Evolutionary conservation across 1,139 yeast genomes (phyloP).

Genomic region (Blastobotrys apis): DNA sequence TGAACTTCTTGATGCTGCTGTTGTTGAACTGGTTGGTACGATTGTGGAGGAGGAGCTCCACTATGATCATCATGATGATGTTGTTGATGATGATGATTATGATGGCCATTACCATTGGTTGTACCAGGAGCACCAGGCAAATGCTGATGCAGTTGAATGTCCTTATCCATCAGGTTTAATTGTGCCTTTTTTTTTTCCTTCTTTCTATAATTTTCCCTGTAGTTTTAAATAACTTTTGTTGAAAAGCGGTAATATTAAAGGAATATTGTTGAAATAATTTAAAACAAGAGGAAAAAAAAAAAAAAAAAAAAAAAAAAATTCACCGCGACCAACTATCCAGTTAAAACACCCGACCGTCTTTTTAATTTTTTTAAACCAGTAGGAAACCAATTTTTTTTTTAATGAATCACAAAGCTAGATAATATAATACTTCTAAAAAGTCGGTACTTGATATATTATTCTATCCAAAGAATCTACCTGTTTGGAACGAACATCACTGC

Average conservation of each 20-base stretch:
- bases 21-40: too few species aligned
- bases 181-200: neutral
- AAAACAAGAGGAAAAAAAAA: neutral
- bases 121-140: too few species aligned
- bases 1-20: conserved; percentile 16
- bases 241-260: neutral
- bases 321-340: neutral
- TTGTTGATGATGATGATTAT: conserved; percentile 8
- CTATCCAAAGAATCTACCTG: too few species aligned
- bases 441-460: too few species aligned
- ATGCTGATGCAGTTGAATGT: conserved; percentile 11
- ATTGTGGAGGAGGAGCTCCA: conserved; percentile 11
- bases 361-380: too few species aligned
- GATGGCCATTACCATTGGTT: conserved; percentile 8
- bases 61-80: neutral
- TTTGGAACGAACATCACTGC: too few species aligned
- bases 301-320: neutral
- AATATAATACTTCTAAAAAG: too few species aligned
- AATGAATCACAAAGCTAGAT: too few species aligned
- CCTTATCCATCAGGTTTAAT: neutral
- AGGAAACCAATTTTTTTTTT: too few species aligned
- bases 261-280: too few species aligned
- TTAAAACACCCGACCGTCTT: too few species aligned
- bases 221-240: neutral
- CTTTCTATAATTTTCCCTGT: too few species aligned